These are phyloP conservation scores for Cicer arietinum DNA, from an alignment of 306 rosid genomes.

Conservation along the genomic window DNA sequence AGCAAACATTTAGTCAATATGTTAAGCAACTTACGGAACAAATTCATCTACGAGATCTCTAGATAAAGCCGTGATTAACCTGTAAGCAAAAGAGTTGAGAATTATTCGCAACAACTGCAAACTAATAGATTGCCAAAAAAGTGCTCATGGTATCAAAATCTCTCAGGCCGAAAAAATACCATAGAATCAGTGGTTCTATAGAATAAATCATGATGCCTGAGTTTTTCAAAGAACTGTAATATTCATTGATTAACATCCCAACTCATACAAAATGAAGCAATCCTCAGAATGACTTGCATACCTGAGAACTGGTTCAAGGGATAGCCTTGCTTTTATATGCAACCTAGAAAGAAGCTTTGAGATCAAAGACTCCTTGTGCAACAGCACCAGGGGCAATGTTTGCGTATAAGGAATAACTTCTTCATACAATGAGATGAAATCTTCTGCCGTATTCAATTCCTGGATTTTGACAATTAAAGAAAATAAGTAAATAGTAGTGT, in stretches of 20 bases:
- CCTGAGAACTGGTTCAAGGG: slow-evolving; percentile 87
- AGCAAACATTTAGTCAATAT: slow-evolving; percentile 33
- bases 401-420: slow-evolving; percentile 69
- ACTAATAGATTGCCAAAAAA: slow-evolving; percentile 28
- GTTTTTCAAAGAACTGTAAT: too few species aligned
- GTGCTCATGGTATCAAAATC: background rate
- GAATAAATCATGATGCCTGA: too few species aligned
- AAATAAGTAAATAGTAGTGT: slow-evolving; percentile 19
- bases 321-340: slow-evolving; percentile 78
- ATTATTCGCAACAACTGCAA: slow-evolving; percentile 31
- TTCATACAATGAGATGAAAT: slow-evolving; percentile 81
- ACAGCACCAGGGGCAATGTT: slow-evolving; percentile 72
- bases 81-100: slow-evolving; percentile 49
- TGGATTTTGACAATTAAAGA: slow-evolving; percentile 35
- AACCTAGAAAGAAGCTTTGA: slow-evolving; percentile 72
- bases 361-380: slow-evolving; percentile 76
- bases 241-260: background rate
- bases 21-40: slow-evolving; percentile 73
- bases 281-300: slow-evolving; percentile 39
- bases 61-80: slow-evolving; percentile 80
- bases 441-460: slow-evolving; percentile 93
- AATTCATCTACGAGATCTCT: slow-evolving; percentile 85
- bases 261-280: slow-evolving; percentile 32
- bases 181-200: too few species aligned
- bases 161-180: too few species aligned